These are phyloP conservation scores for Parastagonospora nodorum DNA, from an alignment of 2,329 filamentous ascomycete species.

Conservation along the genomic window DNA sequence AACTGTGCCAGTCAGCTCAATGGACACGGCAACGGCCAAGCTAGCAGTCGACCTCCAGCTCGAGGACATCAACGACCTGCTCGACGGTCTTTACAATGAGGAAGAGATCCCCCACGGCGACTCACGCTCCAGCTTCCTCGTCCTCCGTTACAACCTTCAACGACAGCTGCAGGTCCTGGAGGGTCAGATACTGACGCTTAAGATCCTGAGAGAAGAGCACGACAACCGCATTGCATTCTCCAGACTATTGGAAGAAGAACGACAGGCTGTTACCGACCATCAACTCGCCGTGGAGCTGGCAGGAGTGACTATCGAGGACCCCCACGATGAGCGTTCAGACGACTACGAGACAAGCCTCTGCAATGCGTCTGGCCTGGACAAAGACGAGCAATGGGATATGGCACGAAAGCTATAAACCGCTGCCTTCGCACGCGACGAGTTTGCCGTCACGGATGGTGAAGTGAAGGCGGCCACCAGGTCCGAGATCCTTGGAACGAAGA, in stretches of 20 bases:
- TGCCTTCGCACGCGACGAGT: not conserved
- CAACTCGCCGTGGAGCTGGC: slow-evolving; percentile 13
- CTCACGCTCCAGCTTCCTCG: slow-evolving; percentile 5
- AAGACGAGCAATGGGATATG: slow-evolving; percentile 5
- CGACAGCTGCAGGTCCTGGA: slow-evolving; percentile 11
- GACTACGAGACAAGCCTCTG: slow-evolving; percentile 8
- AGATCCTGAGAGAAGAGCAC: slow-evolving; percentile 14
- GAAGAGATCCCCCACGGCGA: not conserved
- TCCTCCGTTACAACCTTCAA: slow-evolving; percentile 3
- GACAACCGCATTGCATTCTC: slow-evolving; percentile 6
- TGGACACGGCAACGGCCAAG: slow-evolving; percentile 19
- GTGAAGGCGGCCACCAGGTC: not conserved
- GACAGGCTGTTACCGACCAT: slow-evolving; percentile 17
- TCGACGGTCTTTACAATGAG: not conserved
- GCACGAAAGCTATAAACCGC: slow-evolving; percentile 1
- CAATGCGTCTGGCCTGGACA: not conserved
- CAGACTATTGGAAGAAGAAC: slow-evolving; percentile 16
- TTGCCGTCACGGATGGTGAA: not conserved
- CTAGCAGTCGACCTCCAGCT: slow-evolving; percentile 17
- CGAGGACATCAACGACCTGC: slow-evolving; percentile 7
- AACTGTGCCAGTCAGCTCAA: slow-evolving; percentile 6
- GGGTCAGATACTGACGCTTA: slow-evolving; percentile 11
- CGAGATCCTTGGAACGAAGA: not conserved
- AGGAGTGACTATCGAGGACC: not conserved
- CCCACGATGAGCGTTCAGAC: not conserved